These are phyloP conservation scores for Russula foetens DNA, from an alignment of 768 basidiomycete species.

Conservation along the genomic window DNA sequence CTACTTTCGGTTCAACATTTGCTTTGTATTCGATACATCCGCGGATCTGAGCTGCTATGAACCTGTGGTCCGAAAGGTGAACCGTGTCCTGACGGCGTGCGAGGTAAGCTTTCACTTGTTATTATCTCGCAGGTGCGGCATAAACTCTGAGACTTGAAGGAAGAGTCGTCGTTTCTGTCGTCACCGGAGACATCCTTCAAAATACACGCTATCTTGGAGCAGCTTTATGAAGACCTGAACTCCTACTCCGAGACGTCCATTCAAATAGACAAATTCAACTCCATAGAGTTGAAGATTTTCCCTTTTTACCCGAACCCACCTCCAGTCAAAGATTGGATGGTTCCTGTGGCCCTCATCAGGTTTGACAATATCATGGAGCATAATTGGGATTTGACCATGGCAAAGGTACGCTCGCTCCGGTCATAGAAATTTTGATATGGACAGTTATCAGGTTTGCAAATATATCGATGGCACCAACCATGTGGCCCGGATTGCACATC, in stretches of 20 bases:
- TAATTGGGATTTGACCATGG: constrained; percentile 95
- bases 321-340: constrained; percentile 87
- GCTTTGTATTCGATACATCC: constrained; percentile 89
- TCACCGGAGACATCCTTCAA: constrained; percentile 55
- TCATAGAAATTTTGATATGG: not conserved
- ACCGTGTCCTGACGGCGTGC: constrained; percentile 77
- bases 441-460: constrained; percentile 50
- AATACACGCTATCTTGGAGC: constrained; percentile 82
- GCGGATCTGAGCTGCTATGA: constrained; percentile 95
- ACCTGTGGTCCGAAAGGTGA: constrained; percentile 90
- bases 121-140: not conserved
- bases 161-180: constrained; percentile 87
- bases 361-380: constrained; percentile 72
- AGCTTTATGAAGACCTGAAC: constrained; percentile 94
- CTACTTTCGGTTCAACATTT: constrained; percentile 89
- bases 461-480: constrained; percentile 90
- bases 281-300: constrained; percentile 92
- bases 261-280: constrained; percentile 83
- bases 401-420: constrained; percentile 45
- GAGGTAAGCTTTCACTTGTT: constrained; percentile 54
- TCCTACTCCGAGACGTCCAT: constrained; percentile 97
- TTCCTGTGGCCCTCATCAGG: constrained; percentile 84
- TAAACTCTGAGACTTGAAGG: constrained; percentile 33
- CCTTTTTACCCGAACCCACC: constrained; percentile 96
- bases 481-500: constrained; percentile 81